Evolutionary conservation across 805 yeast genomes (phyloP).

Genomic region (Alloascoidea africana): DNA sequence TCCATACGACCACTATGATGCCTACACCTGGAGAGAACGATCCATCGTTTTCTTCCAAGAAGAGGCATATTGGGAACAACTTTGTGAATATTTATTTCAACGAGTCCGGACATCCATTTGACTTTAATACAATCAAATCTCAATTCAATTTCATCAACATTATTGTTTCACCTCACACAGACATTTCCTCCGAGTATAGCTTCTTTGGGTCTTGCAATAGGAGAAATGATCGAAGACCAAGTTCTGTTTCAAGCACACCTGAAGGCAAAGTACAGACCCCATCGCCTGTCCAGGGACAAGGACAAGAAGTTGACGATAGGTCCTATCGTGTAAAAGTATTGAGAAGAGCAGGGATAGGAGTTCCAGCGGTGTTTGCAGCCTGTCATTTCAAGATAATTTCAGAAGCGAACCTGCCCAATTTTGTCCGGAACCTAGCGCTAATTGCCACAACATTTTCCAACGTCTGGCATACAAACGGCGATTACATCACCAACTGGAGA

Average conservation of each 20-base stretch:
- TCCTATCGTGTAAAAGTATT: slow-evolving; percentile 46
- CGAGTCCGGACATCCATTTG: slow-evolving; percentile 52
- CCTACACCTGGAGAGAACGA: slow-evolving; percentile 31
- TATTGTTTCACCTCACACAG: slow-evolving; percentile 54
- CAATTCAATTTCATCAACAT: slow-evolving; percentile 77
- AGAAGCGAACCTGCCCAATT: slow-evolving; percentile 40
- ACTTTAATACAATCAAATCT: slow-evolving; percentile 53
- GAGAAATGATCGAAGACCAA: not conserved
- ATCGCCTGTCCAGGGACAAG: slow-evolving; percentile 1
- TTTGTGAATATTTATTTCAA: slow-evolving; percentile 71
- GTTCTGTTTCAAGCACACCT: not conserved
- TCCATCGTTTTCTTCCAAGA: slow-evolving; percentile 35
- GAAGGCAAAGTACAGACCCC: not conserved
- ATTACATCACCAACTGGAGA: slow-evolving; percentile 50
- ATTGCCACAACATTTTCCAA: slow-evolving; percentile 59
- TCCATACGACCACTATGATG: slow-evolving; percentile 77
- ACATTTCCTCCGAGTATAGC: slow-evolving; percentile 6
- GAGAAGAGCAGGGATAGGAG: slow-evolving; percentile 40
- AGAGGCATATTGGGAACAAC: slow-evolving; percentile 78
- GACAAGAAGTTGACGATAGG: not conserved
- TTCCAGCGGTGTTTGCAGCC: slow-evolving; percentile 66
- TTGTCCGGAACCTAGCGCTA: slow-evolving; percentile 51
- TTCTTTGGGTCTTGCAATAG: slow-evolving; percentile 2
- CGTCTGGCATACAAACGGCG: slow-evolving; percentile 49
- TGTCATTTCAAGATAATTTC: slow-evolving; percentile 60